Base-by-base conservation (phyloP, 2,329 filamentous ascomycete species). In the Exophiala calicioides region DNA sequence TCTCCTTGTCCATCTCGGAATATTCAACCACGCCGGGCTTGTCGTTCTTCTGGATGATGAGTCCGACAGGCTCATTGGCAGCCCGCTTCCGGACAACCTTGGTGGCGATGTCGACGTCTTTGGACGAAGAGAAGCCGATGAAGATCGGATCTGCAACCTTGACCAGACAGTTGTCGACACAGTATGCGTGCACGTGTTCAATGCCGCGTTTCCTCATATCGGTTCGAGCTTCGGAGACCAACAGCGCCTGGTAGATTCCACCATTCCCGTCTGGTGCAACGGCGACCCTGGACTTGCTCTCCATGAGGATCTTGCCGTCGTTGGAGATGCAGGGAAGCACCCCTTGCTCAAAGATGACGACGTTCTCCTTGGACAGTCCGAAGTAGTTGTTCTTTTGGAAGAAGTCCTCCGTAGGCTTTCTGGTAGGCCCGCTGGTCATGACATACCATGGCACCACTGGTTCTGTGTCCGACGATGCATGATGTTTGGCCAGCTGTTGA, bases 31-130 rank as follows among this genome's bases (percentile, higher is more conserved):
- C 93, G 65, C 95, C 93, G 29, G 93, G 93, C 72, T 87, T 90
- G 69, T 90, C 90, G 68, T 97, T 94, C 80, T 95, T 95, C 64
- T 86, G 84, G 47, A 98, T 73, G 62, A 98, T 97, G 53, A 98
- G 78, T 34, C 93, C 93, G 27, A 98, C 93, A 1, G 90, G 90
- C 75, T 98, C 93, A 64, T 89, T 94, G 42, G 93, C 91, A 65
- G 91, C 87, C 62, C 93, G 90, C 82, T 98, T 98, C 60, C 93
- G 88, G 52, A 98, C 93, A n/a, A 96, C 93, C 78, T 98, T 98
- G 60, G 93, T 98, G 23, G 91, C 91, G 62, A 98, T 94, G 71
- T 95, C 90, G 60, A 96, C 91, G 51, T 89, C 74, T 68, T 91
- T 88, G 40, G 84, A 81, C 31, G 91, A 90, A 3, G 90, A 81